Evolutionary conservation across 2,329 filamentous ascomycete genomes (phyloP), one percentile per base, ranked within the genome.

Genomic region (Blastomyces parvus): DNA sequence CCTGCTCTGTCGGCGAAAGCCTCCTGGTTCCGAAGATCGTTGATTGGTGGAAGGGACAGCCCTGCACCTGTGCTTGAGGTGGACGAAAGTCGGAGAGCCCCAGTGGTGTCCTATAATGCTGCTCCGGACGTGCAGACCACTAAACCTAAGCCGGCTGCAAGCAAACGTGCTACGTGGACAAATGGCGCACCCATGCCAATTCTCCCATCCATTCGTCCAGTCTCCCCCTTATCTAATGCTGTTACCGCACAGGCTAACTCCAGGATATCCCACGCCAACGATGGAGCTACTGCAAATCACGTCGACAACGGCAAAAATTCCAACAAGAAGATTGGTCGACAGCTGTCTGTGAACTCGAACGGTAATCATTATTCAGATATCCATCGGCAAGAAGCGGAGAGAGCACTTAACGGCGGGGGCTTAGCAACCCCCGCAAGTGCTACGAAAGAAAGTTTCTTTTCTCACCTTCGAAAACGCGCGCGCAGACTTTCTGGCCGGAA

Each of bases 1-100:
- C 79, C 87, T 57, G 81, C 79, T 9, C 82, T 89, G 22, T 84
- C 88, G 1, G 85, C 89, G 5, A 97, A 97, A 79, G 89, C 90
- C 30, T 97, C 93, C 0, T 99, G 94, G 94, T 97, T 99, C 78
- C 86, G 94, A 68, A 91, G 96, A 74, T 97, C 94, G 14, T 82
- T 99, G 64, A 95, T 97, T 71, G 88, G 89, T 71, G 88, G 89
- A 64, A 86, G 88, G 56, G 88, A 90, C 58, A 87, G 82, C 68
- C 81, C 85, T 13, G 87, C 89, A 62, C 81, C 83, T n/a, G 78
- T 85, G 38, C 76, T 74, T 50, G 76, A 79, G 57, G 73, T 72
- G 33, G 72, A 75, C 19, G 69, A 70, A 55, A 64, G 73, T 5
- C 67, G 71, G 19, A 78, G 80, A 66, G 76, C 76, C 40, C 33